Evolutionary conservation across 805 yeast genomes (phyloP).

Genomic region (Starmerella gropengiesseri): DNA sequence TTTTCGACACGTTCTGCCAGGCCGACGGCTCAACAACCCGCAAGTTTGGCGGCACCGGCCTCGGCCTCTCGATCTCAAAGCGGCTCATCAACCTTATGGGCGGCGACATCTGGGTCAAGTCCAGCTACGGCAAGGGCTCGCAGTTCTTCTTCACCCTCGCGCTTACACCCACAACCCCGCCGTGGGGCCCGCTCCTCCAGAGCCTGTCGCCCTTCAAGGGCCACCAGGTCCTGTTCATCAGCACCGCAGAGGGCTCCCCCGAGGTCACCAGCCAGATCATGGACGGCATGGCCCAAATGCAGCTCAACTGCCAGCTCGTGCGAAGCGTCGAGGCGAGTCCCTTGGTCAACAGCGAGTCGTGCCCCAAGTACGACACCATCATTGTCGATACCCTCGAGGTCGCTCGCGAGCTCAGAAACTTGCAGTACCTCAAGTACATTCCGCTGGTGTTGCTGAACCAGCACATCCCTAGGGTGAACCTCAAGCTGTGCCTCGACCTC

Average conservation of each 20-base stretch:
- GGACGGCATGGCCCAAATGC: constrained; percentile 41
- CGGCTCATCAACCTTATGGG: constrained; percentile 85
- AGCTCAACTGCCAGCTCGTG: constrained; percentile 53
- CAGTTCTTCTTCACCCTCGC: constrained; percentile 72
- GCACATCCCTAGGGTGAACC: constrained; percentile 61
- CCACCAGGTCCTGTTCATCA: constrained; percentile 60
- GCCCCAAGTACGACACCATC: constrained; percentile 59
- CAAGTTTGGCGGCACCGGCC: constrained; percentile 87
- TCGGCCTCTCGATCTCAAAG: constrained; percentile 78
- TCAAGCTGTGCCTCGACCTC: constrained; percentile 71
- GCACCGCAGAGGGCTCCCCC: constrained; percentile 46
- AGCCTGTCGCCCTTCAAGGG: constrained; percentile 58
- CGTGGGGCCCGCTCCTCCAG: constrained; percentile 54
- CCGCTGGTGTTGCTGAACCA: constrained; percentile 74
- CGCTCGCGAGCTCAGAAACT: constrained; percentile 54
- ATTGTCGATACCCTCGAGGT: constrained; percentile 71
- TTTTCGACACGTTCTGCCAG: constrained; percentile 83
- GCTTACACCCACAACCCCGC: constrained; percentile 59
- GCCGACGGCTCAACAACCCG: constrained; percentile 91
- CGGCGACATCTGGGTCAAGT: constrained; percentile 85
- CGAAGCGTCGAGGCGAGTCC: constrained; percentile 45
- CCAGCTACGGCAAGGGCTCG: constrained; percentile 70
- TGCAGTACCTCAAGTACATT: constrained; percentile 71
- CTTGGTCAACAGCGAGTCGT: constrained; percentile 30
- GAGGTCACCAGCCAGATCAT: constrained; percentile 43